phyloP scores from a whole-genome alignment of 768 basidiomycete genomes.

The Hygrocybe coccinea region DNA sequence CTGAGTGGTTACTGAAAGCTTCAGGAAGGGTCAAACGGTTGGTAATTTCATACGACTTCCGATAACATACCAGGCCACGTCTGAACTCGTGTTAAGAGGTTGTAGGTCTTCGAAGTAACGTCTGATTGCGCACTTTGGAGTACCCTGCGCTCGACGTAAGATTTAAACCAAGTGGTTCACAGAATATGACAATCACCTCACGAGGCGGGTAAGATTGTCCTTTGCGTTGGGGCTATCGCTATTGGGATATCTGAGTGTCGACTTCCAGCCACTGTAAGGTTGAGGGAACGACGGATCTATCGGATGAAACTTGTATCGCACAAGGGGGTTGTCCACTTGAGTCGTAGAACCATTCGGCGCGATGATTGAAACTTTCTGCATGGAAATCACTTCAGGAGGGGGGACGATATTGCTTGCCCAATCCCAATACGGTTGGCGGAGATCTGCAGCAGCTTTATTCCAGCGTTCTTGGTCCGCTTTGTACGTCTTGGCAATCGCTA shows the following conservation, averaged over 20 bases:
- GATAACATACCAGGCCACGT: background rate
- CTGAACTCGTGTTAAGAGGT: background rate
- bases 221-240: conserved; percentile 20
- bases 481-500: conserved; percentile 40
- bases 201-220: conserved; percentile 30
- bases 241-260: conserved; percentile 34
- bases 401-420: conserved; percentile 42
- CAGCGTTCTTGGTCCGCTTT: conserved; percentile 25
- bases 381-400: conserved; percentile 37
- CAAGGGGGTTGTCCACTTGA: conserved; percentile 19
- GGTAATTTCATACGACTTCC: background rate
- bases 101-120: background rate
- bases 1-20: conserved; percentile 46
- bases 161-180: background rate
- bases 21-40: background rate
- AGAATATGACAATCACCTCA: conserved; percentile 16
- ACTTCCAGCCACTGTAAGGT: conserved; percentile 29
- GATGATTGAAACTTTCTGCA: conserved; percentile 31
- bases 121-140: background rate
- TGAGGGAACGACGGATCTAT: conserved; percentile 28
- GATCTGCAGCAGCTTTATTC: conserved; percentile 32
- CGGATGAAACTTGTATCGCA: conserved; percentile 26
- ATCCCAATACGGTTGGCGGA: conserved; percentile 50
- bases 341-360: conserved; percentile 27
- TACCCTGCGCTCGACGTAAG: background rate